These are phyloP conservation scores for Penicillium sp. DNA, from an alignment of 2,329 filamentous ascomycete genomes.

Conservation along the genomic window DNA sequence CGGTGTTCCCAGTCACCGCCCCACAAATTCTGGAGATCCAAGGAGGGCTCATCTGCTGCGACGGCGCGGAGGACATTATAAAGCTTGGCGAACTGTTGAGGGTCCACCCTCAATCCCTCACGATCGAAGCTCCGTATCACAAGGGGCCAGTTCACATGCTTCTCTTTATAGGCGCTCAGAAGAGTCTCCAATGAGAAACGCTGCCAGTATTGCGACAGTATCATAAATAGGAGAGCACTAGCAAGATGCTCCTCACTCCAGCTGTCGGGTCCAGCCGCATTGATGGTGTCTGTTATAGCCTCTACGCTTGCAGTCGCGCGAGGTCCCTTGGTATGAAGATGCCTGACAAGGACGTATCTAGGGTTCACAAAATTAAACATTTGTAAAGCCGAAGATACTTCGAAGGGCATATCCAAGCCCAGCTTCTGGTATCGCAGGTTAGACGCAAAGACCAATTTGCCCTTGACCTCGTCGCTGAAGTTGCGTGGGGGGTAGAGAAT, in stretches of 20 bases:
- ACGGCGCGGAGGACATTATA: constrained; percentile 76
- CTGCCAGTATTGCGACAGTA: constrained; percentile 60
- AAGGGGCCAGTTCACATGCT: constrained; percentile 62
- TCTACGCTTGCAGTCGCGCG: constrained; percentile 76
- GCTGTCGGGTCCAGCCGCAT: constrained; percentile 57
- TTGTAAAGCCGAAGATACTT: constrained; percentile 44
- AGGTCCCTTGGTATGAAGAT: constrained; percentile 71
- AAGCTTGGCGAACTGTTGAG: constrained; percentile 74
- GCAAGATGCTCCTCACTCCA: constrained; percentile 81
- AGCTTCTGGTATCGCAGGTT: constrained; percentile 68
- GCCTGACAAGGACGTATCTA: constrained; percentile 51
- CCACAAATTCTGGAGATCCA: constrained; percentile 89
- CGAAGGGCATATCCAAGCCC: constrained; percentile 41
- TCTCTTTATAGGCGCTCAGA: constrained; percentile 56
- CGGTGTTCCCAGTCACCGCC: constrained; percentile 82
- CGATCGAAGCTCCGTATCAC: constrained; percentile 80
- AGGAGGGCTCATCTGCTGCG: constrained; percentile 59
- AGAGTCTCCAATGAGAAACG: constrained; percentile 67
- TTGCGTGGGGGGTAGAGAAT: constrained; percentile 82
- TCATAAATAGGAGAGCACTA: constrained; percentile 70
- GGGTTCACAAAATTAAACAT: constrained; percentile 46
- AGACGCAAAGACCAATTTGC: constrained; percentile 61
- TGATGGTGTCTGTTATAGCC: constrained; percentile 59
- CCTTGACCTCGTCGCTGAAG: constrained; percentile 75
- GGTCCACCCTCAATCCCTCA: constrained; percentile 70